Percentiles rank a stretch among this genome's conserved stretches.
Evolutionary conservation across 768 basidiomycete genomes (phyloP).

Genomic region (Mycena olivaceomarginata): DNA sequence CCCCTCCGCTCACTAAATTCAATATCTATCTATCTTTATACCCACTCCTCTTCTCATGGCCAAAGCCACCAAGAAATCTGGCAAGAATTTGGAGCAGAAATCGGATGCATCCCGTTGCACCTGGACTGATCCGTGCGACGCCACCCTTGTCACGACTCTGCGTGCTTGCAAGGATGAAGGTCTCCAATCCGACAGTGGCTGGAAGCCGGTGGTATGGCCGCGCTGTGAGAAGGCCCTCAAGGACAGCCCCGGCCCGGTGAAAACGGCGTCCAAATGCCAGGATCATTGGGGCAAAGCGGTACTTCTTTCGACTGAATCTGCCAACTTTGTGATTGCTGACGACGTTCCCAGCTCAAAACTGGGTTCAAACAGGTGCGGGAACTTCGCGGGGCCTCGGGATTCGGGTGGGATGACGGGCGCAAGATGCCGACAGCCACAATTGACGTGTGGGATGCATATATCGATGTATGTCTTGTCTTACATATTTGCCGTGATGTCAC

Average conservation of each 20-base stretch:
- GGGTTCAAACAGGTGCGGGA: not conserved
- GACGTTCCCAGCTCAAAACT: not conserved
- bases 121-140: too few species aligned
- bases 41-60: too few species aligned
- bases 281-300: conserved; percentile 1
- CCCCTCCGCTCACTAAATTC: too few species aligned
- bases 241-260: not conserved
- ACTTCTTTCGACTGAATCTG: not conserved
- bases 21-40: too few species aligned
- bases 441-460: too few species aligned
- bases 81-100: too few species aligned
- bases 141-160: too few species aligned
- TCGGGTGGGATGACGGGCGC: conserved; percentile 12
- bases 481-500: not conserved
- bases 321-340: not conserved
- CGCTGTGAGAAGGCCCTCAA: not conserved
- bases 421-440: conserved; percentile 15
- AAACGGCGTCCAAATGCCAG: not conserved
- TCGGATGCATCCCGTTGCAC: too few species aligned
- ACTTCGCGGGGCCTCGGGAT: not conserved
- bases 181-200: conserved; percentile 29
- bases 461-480: too few species aligned
- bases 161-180: too few species aligned
- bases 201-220: conserved; percentile 23
- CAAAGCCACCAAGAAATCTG: too few species aligned